These are phyloP conservation scores for Dactylellina cionopaga DNA, from an alignment of 2,329 filamentous ascomycete genomes.

Conservation along the genomic window DNA sequence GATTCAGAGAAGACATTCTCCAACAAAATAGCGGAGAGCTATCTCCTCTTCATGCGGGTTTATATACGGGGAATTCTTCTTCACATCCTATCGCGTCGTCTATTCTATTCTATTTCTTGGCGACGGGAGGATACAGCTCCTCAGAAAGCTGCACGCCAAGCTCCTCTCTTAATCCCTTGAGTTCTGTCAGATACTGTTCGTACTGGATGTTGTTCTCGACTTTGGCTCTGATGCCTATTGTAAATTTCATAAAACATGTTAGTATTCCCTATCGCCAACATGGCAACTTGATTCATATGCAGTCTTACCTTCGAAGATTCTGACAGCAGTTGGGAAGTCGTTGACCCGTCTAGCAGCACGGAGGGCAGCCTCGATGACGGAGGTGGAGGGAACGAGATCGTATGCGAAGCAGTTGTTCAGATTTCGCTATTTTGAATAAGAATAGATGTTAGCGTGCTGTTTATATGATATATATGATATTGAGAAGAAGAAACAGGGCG, in stretches of 20 bases:
- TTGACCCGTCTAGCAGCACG: constrained; percentile 95
- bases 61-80: not conserved
- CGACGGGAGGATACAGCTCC: constrained; percentile 78
- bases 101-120: constrained; percentile 57
- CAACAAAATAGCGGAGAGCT: not conserved
- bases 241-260: constrained; percentile 1
- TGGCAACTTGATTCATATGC: no score
- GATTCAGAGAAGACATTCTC: no score
- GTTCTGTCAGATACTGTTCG: constrained; percentile 92
- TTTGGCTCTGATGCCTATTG: constrained; percentile 93
- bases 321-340: constrained; percentile 97
- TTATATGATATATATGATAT: constrained; percentile 24
- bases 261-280: no score
- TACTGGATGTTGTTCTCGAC: constrained; percentile 99
- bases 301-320: constrained; percentile 99
- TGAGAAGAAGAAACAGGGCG: constrained; percentile 55
- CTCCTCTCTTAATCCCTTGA: constrained; percentile 91
- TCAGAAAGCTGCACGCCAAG: constrained; percentile 91
- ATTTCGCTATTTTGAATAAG: constrained; percentile 73
- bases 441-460: constrained; percentile 45
- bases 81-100: not conserved
- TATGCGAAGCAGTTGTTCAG: constrained; percentile 99
- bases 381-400: constrained; percentile 95
- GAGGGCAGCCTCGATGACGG: constrained; percentile 89
- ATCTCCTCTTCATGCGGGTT: not conserved